Evolutionary conservation across 1,284 basidiomycete species (phyloP), one percentile per base, ranked within the genome.

Genomic region (Meripilus lineatus): DNA sequence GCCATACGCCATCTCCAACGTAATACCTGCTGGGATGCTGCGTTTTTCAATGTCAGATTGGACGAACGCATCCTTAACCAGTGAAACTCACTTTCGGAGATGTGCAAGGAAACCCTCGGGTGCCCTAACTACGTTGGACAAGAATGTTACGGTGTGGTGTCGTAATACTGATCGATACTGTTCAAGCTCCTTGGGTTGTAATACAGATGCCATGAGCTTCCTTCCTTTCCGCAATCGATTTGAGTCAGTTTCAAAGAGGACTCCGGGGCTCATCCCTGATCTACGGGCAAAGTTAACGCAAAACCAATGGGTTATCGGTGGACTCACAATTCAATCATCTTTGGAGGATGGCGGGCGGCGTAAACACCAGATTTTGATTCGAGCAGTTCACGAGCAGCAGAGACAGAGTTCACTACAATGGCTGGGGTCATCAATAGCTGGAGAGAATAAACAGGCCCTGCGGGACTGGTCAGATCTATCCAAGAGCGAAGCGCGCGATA

Each of bases 1-100:
- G 4, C 52, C 52, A 22, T 54, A 48, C 26, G 50, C 47, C 20
- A 53, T 43, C 40, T 50, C 47, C 30, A 53, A 42, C 5, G 49
- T 26, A 6, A 50, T 24, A 1, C 48, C 49, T 11, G 45, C 47
- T 2, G 44, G 38, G 26, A 50, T 17, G 14, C 50, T 51, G 35
- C 10, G 6, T 4, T 11, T 4, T 22, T 20, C 20, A 18, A 4
- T 17, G 15, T 1, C 18, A 37, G 14, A 15, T 30, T 18, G 11
- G 21, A 22, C n/a, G 8, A 23, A 15, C 22, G n/a, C 5, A 3
- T 28, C 2, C 11, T 21, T 10, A 14, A 20, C 2, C 15, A 28
- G 18, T 13, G 8, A 8, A 25, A 25, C 44, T 28, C 22, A 51
- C 46, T 41, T 38, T 5, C 42, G 45, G 18, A 50, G 38, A 32